Evolutionary conservation across 2,329 filamentous ascomycete species (phyloP).

Genomic region (Exophiala phaeomuriformis): DNA sequence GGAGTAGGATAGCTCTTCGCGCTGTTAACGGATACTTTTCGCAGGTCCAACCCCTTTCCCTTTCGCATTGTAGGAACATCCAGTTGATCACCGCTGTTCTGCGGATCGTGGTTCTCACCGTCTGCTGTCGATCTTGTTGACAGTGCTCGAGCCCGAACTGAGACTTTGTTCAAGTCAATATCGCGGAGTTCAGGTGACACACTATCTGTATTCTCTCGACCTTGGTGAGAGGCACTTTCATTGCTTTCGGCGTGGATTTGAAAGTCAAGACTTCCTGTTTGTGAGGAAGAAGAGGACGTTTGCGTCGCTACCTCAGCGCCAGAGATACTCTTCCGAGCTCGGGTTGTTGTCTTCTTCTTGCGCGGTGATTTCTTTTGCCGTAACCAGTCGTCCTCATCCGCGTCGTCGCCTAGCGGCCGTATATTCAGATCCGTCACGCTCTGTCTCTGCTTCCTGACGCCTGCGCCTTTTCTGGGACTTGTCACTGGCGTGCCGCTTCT

Average conservation of each 20-base stretch:
- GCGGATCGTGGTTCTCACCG: neutral
- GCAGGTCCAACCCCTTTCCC: constrained; percentile 5
- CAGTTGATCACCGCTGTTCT: neutral
- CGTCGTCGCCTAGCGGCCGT: constrained; percentile 25
- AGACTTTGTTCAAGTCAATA: constrained; percentile 23
- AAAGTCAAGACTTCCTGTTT: constrained; percentile 1
- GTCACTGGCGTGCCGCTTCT: constrained; percentile 19
- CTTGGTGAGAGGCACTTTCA: constrained; percentile 1
- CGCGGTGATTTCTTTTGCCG: constrained; percentile 21
- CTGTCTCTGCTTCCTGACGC: constrained; percentile 14
- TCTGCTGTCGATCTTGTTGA: constrained; percentile 14
- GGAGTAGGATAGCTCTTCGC: constrained; percentile 27
- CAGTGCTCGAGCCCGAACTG: constrained; percentile 12
- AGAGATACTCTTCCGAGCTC: constrained; percentile 2
- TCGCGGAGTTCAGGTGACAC: constrained; percentile 16
- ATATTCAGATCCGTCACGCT: constrained; percentile 26
- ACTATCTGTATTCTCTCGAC: neutral
- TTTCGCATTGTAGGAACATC: neutral
- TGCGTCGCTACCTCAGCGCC: neutral
- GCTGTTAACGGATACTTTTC: constrained; percentile 25
- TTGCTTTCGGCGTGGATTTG: constrained; percentile 13
- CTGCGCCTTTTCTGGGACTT: constrained; percentile 5
- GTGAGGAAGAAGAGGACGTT: neutral
- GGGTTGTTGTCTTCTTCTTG: constrained; percentile 12
- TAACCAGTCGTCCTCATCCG: constrained; percentile 24